These are phyloP conservation scores for Gossypium gossypioides DNA, from an alignment of 441 rosid genomes.

Conservation along the genomic window DNA sequence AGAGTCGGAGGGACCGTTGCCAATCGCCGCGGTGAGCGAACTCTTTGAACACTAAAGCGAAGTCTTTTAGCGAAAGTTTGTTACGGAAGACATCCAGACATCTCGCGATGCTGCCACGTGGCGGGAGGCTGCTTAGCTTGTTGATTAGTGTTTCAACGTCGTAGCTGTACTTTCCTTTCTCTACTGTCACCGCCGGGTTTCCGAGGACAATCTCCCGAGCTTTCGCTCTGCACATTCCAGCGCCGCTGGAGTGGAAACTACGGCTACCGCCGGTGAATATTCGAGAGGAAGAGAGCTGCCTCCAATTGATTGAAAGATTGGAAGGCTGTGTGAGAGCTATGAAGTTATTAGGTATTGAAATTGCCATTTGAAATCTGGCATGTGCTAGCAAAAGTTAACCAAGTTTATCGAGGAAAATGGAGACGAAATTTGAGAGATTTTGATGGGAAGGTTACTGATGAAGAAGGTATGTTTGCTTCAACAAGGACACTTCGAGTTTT, in stretches of 20 bases:
- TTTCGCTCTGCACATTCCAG: slow-evolving; percentile 37
- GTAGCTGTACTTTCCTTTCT: slow-evolving; percentile 87
- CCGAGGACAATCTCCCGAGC: slow-evolving; percentile 60
- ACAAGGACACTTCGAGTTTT: slow-evolving; percentile 41
- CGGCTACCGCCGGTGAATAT: slow-evolving; percentile 12
- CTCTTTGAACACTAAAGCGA: slow-evolving; percentile 77
- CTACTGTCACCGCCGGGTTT: slow-evolving; percentile 62
- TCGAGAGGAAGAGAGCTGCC: slow-evolving; percentile 25
- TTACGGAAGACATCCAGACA: slow-evolving; percentile 72
- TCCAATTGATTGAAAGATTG: slow-evolving; percentile 23
- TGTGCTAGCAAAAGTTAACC: not conserved
- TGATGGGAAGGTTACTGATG: not conserved
- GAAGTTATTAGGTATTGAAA: slow-evolving; percentile 39
- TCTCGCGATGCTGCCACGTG: slow-evolving; percentile 89
- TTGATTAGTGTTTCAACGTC: slow-evolving; percentile 88
- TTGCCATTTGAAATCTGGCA: slow-evolving; percentile 33
- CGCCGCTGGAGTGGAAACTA: slow-evolving; percentile 22
- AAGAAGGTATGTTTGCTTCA: slow-evolving; percentile 7
- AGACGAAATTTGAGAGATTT: not conserved
- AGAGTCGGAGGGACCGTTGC: slow-evolving; percentile 84
- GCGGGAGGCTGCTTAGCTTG: slow-evolving; percentile 88
- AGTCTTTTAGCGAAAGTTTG: slow-evolving; percentile 79
- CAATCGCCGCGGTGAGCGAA: slow-evolving; percentile 89
- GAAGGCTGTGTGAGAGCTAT: slow-evolving; percentile 24
- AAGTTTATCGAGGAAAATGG: not conserved